Evolutionary conservation across 1,284 basidiomycete genomes (phyloP).

Genomic region (Wolfiporia cocos): DNA sequence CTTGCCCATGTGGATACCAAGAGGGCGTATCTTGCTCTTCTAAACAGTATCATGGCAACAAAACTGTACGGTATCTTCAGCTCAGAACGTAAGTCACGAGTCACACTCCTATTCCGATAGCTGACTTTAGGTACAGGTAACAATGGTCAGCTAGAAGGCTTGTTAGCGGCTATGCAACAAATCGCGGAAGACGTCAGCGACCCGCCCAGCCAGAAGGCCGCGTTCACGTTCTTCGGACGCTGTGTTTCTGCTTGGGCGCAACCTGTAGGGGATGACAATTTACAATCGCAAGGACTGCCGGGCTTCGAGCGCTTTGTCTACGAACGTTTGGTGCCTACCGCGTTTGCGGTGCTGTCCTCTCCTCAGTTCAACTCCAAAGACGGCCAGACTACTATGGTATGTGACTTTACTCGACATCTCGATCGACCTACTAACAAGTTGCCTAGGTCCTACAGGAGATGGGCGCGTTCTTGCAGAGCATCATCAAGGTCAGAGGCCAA

Average conservation of each 20-base stretch:
- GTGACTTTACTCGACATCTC: constrained; percentile 22
- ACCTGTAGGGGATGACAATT: constrained; percentile 37
- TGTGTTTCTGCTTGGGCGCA: constrained; percentile 80
- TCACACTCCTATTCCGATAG: background rate
- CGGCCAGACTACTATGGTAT: constrained; percentile 77
- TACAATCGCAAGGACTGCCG: constrained; percentile 49
- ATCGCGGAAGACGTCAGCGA: constrained; percentile 76
- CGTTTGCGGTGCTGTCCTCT: constrained; percentile 79
- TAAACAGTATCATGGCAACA: constrained; percentile 79
- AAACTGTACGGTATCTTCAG: constrained; percentile 84
- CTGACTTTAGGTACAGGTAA: constrained; percentile 51
- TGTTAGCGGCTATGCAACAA: constrained; percentile 73
- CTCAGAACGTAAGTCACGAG: constrained; percentile 67
- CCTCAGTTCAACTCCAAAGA: constrained; percentile 86
- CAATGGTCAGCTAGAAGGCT: constrained; percentile 64
- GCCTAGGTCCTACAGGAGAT: constrained; percentile 83
- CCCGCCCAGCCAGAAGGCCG: constrained; percentile 70
- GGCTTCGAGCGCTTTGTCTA: constrained; percentile 96
- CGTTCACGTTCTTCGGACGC: constrained; percentile 79
- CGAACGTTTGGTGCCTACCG: constrained; percentile 77
- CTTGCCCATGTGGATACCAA: constrained; percentile 83
- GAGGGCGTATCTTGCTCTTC: constrained; percentile 82
- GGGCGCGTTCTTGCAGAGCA: constrained; percentile 76
- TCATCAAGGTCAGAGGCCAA: constrained; percentile 72
- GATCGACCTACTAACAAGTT: background rate